These are phyloP conservation scores for Lecanosticta acicola DNA, from an alignment of 2,329 filamentous ascomycete genomes.

Conservation along the genomic window DNA sequence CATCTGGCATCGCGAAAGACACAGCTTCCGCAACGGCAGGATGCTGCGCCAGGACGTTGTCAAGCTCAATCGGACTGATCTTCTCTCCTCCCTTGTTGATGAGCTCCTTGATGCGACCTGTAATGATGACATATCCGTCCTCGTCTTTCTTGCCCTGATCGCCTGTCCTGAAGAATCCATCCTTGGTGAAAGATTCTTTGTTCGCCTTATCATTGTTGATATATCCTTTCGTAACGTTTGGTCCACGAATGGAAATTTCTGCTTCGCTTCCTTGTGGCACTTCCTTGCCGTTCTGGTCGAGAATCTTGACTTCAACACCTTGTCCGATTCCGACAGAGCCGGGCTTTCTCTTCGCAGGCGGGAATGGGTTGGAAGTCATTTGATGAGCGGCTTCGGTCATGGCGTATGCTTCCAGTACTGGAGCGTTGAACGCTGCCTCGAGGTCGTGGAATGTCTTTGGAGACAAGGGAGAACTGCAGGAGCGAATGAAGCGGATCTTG, in stretches of 20 bases:
- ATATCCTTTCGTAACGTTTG: constrained; percentile 80
- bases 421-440: constrained; percentile 68
- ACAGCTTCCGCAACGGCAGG: constrained; percentile 71
- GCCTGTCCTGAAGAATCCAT: constrained; percentile 81
- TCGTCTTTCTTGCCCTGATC: constrained; percentile 77
- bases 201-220: constrained; percentile 78
- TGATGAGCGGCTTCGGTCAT: constrained; percentile 89
- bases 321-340: constrained; percentile 78
- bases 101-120: constrained; percentile 86
- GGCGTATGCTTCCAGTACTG: constrained; percentile 82
- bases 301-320: constrained; percentile 74
- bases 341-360: constrained; percentile 67
- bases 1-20: constrained; percentile 75
- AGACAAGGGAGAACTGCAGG: constrained; percentile 76
- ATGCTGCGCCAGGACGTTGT: constrained; percentile 73
- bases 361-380: constrained; percentile 64
- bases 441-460: constrained; percentile 77
- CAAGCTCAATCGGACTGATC: constrained; percentile 81
- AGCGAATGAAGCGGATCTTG: constrained; percentile 77
- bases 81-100: constrained; percentile 90
- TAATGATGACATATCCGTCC: constrained; percentile 79
- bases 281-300: constrained; percentile 64
- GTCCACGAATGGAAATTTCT: constrained; percentile 76
- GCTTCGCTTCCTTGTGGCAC: constrained; percentile 64
- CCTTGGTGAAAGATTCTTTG: constrained; percentile 62